phyloP scores from a whole-genome alignment of 306 rosid species.

The Ormosia emarginata region DNA sequence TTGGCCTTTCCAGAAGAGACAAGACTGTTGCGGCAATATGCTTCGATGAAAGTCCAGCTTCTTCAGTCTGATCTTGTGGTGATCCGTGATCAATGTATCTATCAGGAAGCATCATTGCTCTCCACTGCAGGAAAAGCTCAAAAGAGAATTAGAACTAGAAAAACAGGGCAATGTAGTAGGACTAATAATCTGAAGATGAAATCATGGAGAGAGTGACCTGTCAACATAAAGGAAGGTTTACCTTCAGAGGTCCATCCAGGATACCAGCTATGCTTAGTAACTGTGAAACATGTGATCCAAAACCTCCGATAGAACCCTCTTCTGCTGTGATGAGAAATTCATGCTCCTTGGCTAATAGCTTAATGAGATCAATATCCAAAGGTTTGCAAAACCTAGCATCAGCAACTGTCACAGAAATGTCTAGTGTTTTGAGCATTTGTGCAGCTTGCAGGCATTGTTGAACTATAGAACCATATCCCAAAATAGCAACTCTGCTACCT shows the following conservation, averaged over 20 bases:
- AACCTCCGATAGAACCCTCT: conserved; percentile 86
- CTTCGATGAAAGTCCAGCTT: conserved; percentile 60
- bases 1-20: conserved; percentile 57
- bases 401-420: conserved; percentile 55
- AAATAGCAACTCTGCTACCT: conserved; percentile 66
- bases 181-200: neutral
- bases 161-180: neutral
- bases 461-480: conserved; percentile 67
- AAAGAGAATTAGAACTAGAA: neutral
- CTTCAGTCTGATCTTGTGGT: conserved; percentile 57
- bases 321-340: conserved; percentile 66
- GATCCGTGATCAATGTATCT: conserved; percentile 79
- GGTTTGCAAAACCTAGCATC: conserved; percentile 88
- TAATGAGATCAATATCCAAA: conserved; percentile 60
- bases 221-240: conserved; percentile 15
- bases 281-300: conserved; percentile 76
- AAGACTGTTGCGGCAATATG: conserved; percentile 59
- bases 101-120: conserved; percentile 75
- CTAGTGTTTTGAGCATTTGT: conserved; percentile 36
- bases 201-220: neutral
- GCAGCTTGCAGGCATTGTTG: conserved; percentile 73
- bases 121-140: conserved; percentile 41
- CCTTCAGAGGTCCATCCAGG: conserved; percentile 69
- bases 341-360: conserved; percentile 54
- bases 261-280: conserved; percentile 54